phyloP scores from a whole-genome alignment of 2,329 filamentous ascomycete species.

The Xylariomycetidae sp. region DNA sequence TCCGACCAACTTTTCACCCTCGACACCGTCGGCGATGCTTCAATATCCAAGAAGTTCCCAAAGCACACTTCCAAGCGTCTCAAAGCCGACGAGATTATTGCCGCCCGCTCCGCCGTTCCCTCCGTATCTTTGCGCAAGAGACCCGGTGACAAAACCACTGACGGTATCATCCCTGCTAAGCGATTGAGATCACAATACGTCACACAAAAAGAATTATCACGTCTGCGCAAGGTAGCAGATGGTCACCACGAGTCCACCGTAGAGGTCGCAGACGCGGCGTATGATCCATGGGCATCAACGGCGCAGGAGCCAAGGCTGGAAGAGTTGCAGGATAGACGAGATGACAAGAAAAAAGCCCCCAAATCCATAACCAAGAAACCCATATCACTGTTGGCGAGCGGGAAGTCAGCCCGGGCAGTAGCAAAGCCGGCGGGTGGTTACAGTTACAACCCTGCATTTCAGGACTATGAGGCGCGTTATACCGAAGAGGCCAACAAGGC shows the following conservation, averaged over 20 bases:
- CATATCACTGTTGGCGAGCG: conserved; percentile 75
- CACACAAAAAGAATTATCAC: conserved; percentile 75
- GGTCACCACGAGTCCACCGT: conserved; percentile 56
- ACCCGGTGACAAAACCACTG: conserved; percentile 60
- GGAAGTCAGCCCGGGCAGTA: conserved; percentile 75
- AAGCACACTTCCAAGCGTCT: conserved; percentile 70
- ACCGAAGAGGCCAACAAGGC: conserved; percentile 72
- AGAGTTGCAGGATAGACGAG: conserved; percentile 30
- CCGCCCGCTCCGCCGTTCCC: conserved; percentile 74
- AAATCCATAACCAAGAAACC: conserved; percentile 71
- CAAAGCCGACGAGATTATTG: conserved; percentile 88
- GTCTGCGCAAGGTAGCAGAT: conserved; percentile 74
- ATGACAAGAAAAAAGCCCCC: conserved; percentile 63
- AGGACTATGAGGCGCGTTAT: conserved; percentile 77
- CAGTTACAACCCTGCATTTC: conserved; percentile 88
- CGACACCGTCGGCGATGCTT: conserved; percentile 67
- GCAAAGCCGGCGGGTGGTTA: conserved; percentile 74
- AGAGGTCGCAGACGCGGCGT: conserved; percentile 56
- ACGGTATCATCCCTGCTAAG: conserved; percentile 72
- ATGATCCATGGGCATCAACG: conserved; percentile 77
- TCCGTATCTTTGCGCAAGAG: conserved; percentile 78
- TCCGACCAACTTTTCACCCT: conserved; percentile 82
- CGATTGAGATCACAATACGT: conserved; percentile 74
- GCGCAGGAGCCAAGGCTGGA: conserved; percentile 30
- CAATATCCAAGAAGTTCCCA: conserved; percentile 59